Evolutionary conservation across 106 monocot species (phyloP).

Genomic region (Ottelia alismoides): DNA sequence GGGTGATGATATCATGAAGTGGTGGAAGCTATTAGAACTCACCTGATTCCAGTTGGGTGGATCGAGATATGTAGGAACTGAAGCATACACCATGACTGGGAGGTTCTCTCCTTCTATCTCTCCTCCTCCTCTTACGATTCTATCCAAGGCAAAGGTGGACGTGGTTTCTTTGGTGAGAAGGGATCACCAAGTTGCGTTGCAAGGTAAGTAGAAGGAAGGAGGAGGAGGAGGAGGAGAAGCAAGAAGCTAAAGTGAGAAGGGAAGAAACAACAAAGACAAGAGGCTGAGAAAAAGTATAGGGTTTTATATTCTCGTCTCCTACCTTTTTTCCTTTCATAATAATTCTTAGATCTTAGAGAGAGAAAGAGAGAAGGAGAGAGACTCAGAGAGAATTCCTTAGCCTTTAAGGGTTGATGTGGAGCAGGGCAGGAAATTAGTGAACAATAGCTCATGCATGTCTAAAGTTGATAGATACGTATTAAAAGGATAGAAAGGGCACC

Average conservation of each 20-base stretch:
- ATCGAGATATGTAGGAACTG: conserved; percentile 48
- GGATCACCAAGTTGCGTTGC: conserved; percentile 23
- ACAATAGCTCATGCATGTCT: conserved; percentile 16
- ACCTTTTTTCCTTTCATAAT: conserved; percentile 3
- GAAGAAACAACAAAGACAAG: conserved; percentile 1
- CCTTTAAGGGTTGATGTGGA: conserved; percentile 18
- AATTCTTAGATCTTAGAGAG: conserved; percentile 4
- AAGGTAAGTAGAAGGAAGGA: conserved; percentile 14
- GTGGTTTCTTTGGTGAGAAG: conserved; percentile 27
- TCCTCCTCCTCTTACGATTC: conserved; percentile 9
- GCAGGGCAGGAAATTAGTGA: conserved; percentile 13
- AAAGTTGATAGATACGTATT: conserved; percentile 3
- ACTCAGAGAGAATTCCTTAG: conserved; percentile 27
- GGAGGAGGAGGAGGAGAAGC: conserved; percentile 10
- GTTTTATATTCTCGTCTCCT: conserved; percentile 1
- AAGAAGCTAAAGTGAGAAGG: conserved; percentile 11
- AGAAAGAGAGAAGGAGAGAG: no score
- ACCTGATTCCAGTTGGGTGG: conserved; percentile 69
- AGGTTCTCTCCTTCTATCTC: conserved; percentile 2
- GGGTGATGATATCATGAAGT: neutral
- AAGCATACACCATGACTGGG: conserved; percentile 49
- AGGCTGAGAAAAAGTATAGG: conserved; percentile 5
- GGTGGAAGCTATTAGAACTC: conserved; percentile 1
- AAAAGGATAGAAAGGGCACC: conserved; percentile 4
- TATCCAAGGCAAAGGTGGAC: conserved; percentile 14